A percentile compares a stretch with the other conserved stretches of the same genome.
phyloP scores from a whole-genome alignment of 31 red algal species.

The Porphyra umbilicalis region DNA sequence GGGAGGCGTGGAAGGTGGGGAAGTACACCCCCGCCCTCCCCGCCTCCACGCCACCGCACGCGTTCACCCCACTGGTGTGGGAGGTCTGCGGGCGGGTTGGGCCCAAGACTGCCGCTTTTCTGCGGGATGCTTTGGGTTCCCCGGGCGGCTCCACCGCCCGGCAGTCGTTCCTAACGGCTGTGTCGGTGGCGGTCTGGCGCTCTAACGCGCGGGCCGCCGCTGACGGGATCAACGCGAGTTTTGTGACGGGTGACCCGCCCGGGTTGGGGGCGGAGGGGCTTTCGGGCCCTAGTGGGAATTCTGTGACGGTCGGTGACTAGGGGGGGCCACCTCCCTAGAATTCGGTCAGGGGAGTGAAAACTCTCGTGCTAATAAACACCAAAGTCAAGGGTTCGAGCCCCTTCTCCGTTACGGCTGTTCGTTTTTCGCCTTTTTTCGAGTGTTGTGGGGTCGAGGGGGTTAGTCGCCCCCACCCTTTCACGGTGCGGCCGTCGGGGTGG shows the following conservation, averaged over 20 bases:
- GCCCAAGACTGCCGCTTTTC: neutral
- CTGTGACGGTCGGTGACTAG: neutral
- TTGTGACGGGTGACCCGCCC: neutral
- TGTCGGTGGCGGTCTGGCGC: too few relatives aligned
- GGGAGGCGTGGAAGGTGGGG: neutral
- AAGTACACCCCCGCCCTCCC: neutral
- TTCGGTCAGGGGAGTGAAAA: too few relatives aligned
- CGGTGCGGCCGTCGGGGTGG: too few relatives aligned
- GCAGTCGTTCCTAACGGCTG: neutral
- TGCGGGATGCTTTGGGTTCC: neutral
- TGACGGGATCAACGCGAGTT: neutral
- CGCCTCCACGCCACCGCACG: neutral
- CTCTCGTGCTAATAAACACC: too few relatives aligned
- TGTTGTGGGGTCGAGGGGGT: too few relatives aligned
- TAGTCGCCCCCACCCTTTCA: too few relatives aligned
- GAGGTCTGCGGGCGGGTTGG: neutral
- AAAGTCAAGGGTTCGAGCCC: too few relatives aligned
- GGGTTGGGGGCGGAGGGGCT: neutral
- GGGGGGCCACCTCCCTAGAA: too few relatives aligned
- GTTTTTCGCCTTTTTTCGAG: too few relatives aligned
- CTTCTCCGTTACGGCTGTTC: too few relatives aligned
- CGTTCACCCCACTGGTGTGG: neutral
- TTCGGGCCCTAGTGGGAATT: neutral
- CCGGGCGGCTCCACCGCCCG: neutral
- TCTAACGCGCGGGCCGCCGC: neutral